Evolutionary conservation across 441 rosid species (phyloP).

Genomic region (Dalechampia spathulata): DNA sequence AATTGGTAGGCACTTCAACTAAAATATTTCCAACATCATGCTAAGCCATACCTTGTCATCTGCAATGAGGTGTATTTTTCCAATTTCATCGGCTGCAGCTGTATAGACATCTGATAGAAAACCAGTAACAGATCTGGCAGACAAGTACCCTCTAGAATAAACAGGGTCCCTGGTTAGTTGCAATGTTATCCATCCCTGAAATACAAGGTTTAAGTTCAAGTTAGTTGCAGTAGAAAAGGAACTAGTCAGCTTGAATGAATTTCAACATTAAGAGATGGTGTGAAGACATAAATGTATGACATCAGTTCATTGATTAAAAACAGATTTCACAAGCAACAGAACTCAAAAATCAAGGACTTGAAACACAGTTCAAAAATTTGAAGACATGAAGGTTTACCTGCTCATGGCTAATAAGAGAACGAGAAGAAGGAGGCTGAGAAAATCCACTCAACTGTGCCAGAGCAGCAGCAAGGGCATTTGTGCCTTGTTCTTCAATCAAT

Average conservation of each 20-base stretch:
- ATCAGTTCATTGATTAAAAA: background rate
- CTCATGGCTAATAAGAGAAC: conserved; percentile 90
- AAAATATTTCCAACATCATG: background rate
- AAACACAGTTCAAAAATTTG: background rate
- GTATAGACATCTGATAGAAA: conserved; percentile 80
- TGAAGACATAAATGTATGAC: too few relatives aligned
- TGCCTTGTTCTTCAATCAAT: conserved; percentile 69
- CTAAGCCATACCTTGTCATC: conserved; percentile 65
- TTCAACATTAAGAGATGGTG: too few relatives aligned
- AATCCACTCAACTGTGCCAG: conserved; percentile 93
- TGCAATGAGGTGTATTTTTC: conserved; percentile 79
- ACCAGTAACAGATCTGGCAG: conserved; percentile 89
- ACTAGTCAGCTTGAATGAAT: too few relatives aligned
- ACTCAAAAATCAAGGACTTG: background rate
- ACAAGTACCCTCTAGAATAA: conserved; percentile 58
- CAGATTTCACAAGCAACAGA: background rate
- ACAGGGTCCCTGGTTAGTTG: conserved; percentile 74
- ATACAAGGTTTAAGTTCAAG: conserved; percentile 15
- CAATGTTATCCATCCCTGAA: conserved; percentile 86
- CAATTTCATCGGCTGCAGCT: conserved; percentile 86
- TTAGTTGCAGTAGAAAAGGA: conserved; percentile 5
- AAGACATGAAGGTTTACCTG: conserved; percentile 37
- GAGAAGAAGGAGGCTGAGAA: conserved; percentile 80
- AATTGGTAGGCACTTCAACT: background rate
- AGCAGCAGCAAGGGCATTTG: conserved; percentile 89